Percentiles rank a stretch among this genome's conserved stretches.
Evolutionary conservation across 768 basidiomycete genomes (phyloP).

Genomic region (Mrakia gelida): DNA sequence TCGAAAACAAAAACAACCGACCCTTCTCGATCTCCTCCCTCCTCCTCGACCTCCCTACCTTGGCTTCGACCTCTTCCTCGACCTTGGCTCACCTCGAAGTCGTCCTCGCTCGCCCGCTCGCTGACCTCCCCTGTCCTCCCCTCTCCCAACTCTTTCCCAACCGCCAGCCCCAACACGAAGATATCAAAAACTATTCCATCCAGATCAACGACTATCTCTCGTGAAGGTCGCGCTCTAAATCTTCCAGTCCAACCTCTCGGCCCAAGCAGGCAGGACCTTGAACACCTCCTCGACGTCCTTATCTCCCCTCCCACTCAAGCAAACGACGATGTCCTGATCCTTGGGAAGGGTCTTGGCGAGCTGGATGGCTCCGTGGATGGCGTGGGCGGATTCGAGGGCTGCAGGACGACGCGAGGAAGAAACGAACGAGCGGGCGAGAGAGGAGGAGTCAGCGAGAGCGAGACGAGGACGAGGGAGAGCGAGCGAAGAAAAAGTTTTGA

Average conservation of each 20-base stretch:
- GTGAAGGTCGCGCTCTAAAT: conserved; percentile 42
- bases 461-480: background rate
- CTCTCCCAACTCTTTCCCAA: background rate
- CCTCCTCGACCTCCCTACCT: too few relatives aligned
- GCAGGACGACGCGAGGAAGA: background rate
- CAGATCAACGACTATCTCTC: background rate
- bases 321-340: conserved; percentile 83
- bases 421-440: background rate
- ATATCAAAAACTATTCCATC: background rate
- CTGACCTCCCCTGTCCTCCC: background rate
- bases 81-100: too few relatives aligned
- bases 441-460: background rate
- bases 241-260: conserved; percentile 89
- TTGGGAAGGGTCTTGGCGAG: conserved; percentile 78
- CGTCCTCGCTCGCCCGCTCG: too few relatives aligned
- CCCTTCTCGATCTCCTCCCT: too few relatives aligned
- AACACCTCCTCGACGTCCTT: conserved; percentile 98
- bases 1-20: too few relatives aligned
- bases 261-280: conserved; percentile 91
- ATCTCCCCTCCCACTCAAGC: conserved; percentile 90
- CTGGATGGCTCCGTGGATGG: conserved; percentile 84
- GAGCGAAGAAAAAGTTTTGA: background rate
- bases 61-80: too few relatives aligned
- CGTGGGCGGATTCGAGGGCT: conserved; percentile 95
- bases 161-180: background rate